Conservation (phyloP, 768 basidiomycete species). For the Agrocybe pediades region DNA sequence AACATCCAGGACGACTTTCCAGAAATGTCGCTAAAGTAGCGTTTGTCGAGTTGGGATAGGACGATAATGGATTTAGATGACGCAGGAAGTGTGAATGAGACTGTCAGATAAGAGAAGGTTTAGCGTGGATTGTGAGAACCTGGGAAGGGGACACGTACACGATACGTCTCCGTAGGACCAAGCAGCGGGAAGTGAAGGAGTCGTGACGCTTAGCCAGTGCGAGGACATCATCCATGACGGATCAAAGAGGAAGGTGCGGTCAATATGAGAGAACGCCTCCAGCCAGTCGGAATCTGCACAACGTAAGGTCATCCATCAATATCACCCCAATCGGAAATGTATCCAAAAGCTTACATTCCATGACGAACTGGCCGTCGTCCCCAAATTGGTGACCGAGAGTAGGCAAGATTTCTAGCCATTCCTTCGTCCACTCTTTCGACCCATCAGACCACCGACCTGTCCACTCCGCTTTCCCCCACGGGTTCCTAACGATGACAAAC, state of each 20-base stretch:
- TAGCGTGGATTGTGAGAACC: neutral
- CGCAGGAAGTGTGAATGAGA: conserved; percentile 27
- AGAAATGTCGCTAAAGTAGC: conserved; percentile 43
- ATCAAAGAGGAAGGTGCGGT: conserved; percentile 43
- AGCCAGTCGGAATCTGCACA: conserved; percentile 36
- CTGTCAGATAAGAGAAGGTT: conserved; percentile 2
- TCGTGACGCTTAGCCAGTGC: conserved; percentile 40
- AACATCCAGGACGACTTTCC: conserved; percentile 38
- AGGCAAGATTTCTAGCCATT: conserved; percentile 38
- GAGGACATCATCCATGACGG: conserved; percentile 42
- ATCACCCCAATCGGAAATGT: neutral
- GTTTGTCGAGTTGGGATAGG: conserved; percentile 43
- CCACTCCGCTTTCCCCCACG: conserved; percentile 46
- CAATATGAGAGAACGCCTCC: conserved; percentile 37
- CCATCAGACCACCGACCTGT: conserved; percentile 47
- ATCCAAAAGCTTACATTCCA: conserved; percentile 36
- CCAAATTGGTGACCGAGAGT: conserved; percentile 40
- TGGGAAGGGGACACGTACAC: conserved; percentile 30
- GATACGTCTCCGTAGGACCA: conserved; percentile 50
- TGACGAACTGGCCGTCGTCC: conserved; percentile 45
- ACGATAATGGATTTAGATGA: conserved; percentile 40
- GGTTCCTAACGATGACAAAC: conserved; percentile 48
- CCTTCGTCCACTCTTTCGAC: conserved; percentile 42
- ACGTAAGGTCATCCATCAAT: neutral
- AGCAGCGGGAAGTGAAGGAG: conserved; percentile 33